Evolutionary conservation across 169 alveolate species (phyloP), one percentile per base, ranked within the genome.

Genomic region (Plasmodium falciparum): DNA sequence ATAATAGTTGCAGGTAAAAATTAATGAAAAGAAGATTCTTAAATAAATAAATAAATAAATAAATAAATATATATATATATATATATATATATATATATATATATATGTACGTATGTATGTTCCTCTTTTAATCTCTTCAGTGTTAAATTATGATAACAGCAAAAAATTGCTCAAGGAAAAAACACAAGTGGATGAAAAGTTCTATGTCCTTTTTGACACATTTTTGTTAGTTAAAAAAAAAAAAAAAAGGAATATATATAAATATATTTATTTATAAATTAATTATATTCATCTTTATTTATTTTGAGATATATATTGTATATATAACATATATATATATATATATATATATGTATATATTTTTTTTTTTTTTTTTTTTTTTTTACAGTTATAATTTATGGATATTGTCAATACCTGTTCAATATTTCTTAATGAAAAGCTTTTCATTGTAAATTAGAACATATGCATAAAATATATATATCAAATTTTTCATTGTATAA

Each of bases 91-190:
- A 17, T 9, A n/a, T 43, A 47, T 43, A 67, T 13, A 15, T 67
- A 67, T 67, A 43, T 67, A 67, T 15, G 8, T 17, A 24, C n/a
- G 9, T 20, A 67, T 43, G 2, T 47, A 67, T 43, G n/a, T 43
- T 15, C 62, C 12, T 8, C 7, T 45, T 54, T 45, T 56, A 9
- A 47, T 73, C 12, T 24, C 20, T 12, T 29, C 74, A 83, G 91
- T 61, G 45, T 22, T 39, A 29, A 69, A 69, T 26, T 59, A 83
- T 62, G n/a, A 24, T 24, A 83, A 67, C 62, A 22, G 74, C 61
- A 83, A 67, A 26, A 69, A 72, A 69, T 72, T 83, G 29, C 26
- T 83, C 50, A 83, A 69, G 73, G 91, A 83, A 49, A 83, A 83
- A 52, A 70, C 43, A n/a, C 9, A 56, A 4, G 1, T 45, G 26